Evolutionary conservation across 1,284 basidiomycete species (phyloP), one percentile per base, ranked within the genome.

Genomic region (Cutaneotrichosporon mucoides): DNA sequence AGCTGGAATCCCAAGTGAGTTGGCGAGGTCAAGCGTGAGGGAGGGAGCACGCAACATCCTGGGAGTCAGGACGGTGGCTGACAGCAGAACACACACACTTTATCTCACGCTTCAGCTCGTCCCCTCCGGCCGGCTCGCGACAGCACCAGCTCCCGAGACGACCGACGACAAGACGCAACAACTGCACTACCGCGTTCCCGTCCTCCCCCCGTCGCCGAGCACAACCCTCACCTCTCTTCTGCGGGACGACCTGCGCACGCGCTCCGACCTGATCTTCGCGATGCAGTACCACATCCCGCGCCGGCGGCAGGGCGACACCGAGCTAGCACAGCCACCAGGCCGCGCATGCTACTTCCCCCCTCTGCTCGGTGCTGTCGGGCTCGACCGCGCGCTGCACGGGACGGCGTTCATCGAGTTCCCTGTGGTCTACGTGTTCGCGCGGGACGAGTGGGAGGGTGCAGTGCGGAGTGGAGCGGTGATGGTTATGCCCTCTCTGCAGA

Each of bases 401-500:
- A 88, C 84, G 53, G 80, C 84, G 40, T 90, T 90, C 69, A 81
- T 88, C 46, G 91, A 93, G 75, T 92, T 85, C 68, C 90, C 91
- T 4, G 85, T 85, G 0, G 84, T 94, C 45, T 85, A 89, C 53
- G 76, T 93, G 5, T 86, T 84, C 79, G 83, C 86, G 52, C 82
- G 84, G 51, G 79, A 72, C 8, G 76, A 79, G 13, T 91, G 90
- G 77, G 75, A 76, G 5, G 84, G 84, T 6, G 79, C 77, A 9
- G 67, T 88, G 40, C 78, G 55, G 34, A 44, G 57, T 2, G 68
- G 71, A 7, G 57, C 56, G 7, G 55, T 65, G 6, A 57, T 83
- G 2, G 67, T 78, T 12, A 72, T 84, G 49, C 64, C 66, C 5
- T 53, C 66, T 10, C 45, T 52, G 1, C 55, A 53, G 65, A 75